Conservation (phyloP, 1,139 yeast genomes). For the Lodderomyces beijingensis region DNA sequence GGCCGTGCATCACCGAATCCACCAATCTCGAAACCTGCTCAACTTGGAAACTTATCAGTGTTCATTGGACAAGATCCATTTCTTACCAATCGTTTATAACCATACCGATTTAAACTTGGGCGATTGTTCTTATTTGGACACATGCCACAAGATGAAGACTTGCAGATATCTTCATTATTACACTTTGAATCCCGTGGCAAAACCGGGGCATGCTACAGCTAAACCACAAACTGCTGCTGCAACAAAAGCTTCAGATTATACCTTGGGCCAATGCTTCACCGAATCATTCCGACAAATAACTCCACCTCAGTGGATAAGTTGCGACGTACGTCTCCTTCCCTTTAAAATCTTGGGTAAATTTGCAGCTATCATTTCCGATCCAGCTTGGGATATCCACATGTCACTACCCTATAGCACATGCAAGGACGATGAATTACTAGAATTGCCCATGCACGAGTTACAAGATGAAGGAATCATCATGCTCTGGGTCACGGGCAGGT, state of each 20-base stretch:
- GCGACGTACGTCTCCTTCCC: slow-evolving; percentile 74
- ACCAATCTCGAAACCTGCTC: slow-evolving; percentile 18
- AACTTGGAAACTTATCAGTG: slow-evolving; percentile 36
- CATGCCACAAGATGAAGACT: slow-evolving; percentile 79
- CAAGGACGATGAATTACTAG: slow-evolving; percentile 65
- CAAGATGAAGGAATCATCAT: slow-evolving; percentile 82
- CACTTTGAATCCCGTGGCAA: slow-evolving; percentile 46
- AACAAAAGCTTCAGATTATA: slow-evolving; percentile 47
- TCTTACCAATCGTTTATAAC: slow-evolving; percentile 51
- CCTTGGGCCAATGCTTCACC: slow-evolving; percentile 53
- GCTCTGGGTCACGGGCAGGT: slow-evolving; percentile 93
- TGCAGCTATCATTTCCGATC: slow-evolving; percentile 86
- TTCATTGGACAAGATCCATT: slow-evolving; percentile 49
- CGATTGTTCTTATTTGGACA: slow-evolving; percentile 90
- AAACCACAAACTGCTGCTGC: neutral
- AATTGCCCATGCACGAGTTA: slow-evolving; percentile 59
- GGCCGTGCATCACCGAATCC: slow-evolving; percentile 18
- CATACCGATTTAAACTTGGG: slow-evolving; percentile 69
- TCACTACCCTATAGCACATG: slow-evolving; percentile 74
- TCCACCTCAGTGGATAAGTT: slow-evolving; percentile 83
- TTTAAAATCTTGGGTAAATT: slow-evolving; percentile 72
- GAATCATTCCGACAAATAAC: slow-evolving; percentile 22
- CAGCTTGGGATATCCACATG: slow-evolving; percentile 89
- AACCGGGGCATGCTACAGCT: neutral
- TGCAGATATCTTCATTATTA: slow-evolving; percentile 83